Evolutionary conservation across 371 early-diverging fungal genomes (phyloP), one percentile per base, ranked within the genome.

Genomic region (Mucor saturninus): DNA sequence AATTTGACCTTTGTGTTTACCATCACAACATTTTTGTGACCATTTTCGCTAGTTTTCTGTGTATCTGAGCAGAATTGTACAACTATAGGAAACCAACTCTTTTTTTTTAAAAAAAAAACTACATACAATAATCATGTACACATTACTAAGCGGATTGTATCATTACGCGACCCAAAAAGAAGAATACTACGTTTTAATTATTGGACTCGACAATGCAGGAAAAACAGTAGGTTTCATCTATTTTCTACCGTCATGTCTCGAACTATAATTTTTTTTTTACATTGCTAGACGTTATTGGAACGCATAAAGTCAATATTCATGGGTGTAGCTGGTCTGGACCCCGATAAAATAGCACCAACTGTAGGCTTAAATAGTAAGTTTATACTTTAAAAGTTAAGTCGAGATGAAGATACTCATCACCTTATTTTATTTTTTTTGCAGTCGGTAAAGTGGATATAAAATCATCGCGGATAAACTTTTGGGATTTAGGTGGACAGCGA

Each of bases 131-230:
- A 13, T 30, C 56, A 97, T 96, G 97, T 95, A 93, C 74, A 92
- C 97, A 14, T 86, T 98, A 55, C 72, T 96, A 13, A 86, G 87
- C 59, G 98, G 97, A 29, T 83, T 95, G 8, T 96, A 97, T 77
- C 81, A 88, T 63, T 87, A 93, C 64, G 79, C 91, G 50, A 94
- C 93, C 37, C 85, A 89, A 52, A 90, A 88, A 68, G 95, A 96
- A 77, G 95, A 95, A 67, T 98, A 88, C 76, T 93, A 89, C 64
- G 89, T 96, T n/a, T 83, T 98, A 30, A 92, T 98, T 59, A 83
- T 98, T 32, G 98, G 98, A 8, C 88, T 97, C 28, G 97, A 97
- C 69, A 94, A 95, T 77, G 93, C 97, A 15, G 98, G 98, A 54
- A 98, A 98, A 80, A 96, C 98, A 31, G 94, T 93, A 84, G 55